phyloP scores from a whole-genome alignment of 129 eudicot species.

The Silybum marianum region DNA sequence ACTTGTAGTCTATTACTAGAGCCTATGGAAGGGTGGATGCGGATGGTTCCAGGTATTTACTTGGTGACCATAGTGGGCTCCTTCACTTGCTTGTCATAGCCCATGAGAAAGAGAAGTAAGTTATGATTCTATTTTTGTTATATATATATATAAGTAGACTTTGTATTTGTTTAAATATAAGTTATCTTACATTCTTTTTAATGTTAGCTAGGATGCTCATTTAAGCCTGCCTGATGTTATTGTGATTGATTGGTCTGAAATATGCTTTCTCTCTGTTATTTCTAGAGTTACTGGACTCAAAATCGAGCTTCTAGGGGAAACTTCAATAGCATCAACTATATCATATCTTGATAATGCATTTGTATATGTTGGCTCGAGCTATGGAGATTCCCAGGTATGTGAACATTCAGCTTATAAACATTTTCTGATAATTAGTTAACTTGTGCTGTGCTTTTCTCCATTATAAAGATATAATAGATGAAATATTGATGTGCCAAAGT shows the following conservation, averaged over 20 bases:
- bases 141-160: background rate
- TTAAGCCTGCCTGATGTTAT: conserved; percentile 4
- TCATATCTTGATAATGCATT: conserved; percentile 96
- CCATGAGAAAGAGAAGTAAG: conserved; percentile 92
- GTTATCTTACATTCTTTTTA: background rate
- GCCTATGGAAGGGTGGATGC: conserved; percentile 98
- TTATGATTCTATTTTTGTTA: conserved; percentile 11
- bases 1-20: conserved; percentile 75
- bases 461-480: background rate
- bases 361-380: conserved; percentile 95
- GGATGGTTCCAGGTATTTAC: conserved; percentile 93
- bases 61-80: conserved; percentile 95
- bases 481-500: background rate
- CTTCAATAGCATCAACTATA: conserved; percentile 91
- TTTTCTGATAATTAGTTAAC: background rate
- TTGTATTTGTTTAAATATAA: background rate
- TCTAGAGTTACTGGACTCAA: conserved; percentile 95
- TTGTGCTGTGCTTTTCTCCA: background rate
- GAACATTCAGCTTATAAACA: background rate
- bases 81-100: conserved; percentile 95
- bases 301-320: conserved; percentile 95
- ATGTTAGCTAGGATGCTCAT: background rate
- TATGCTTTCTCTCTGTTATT: conserved; percentile 10
- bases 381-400: conserved; percentile 97
- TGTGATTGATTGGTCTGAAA: conserved; percentile 7